Percentiles rank a stretch among this genome's conserved stretches.
Conservation (phyloP, 306 rosid species). For the Canavalia gladiata region DNA sequence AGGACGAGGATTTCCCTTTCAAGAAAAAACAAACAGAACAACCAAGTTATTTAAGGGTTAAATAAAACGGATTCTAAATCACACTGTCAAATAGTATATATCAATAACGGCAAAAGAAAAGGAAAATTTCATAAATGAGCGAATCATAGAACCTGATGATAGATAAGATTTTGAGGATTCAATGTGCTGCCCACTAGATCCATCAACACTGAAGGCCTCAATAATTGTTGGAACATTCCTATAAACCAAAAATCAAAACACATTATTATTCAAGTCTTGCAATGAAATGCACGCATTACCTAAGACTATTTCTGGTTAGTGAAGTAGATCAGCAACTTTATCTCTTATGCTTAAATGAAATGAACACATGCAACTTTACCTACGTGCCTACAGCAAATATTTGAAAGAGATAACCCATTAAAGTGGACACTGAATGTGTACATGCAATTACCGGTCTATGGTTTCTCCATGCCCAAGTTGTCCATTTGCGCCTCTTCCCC, state of each 20-base stretch:
- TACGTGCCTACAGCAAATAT: background rate
- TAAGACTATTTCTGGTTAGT: background rate
- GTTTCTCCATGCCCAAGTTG: slow-evolving; percentile 95
- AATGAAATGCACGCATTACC: slow-evolving; percentile 32
- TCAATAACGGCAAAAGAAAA: slow-evolving; percentile 19
- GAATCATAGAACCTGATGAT: slow-evolving; percentile 63
- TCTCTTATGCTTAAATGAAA: background rate
- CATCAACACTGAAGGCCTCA: slow-evolving; percentile 82
- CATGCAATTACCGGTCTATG: slow-evolving; percentile 69
- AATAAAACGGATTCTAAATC: background rate
- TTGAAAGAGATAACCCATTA: slow-evolving; percentile 21
- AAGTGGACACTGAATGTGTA: background rate
- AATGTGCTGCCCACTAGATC: slow-evolving; percentile 67
- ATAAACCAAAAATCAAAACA: slow-evolving; percentile 35
- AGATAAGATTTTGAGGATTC: slow-evolving; percentile 68
- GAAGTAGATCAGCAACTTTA: background rate
- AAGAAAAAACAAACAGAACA: slow-evolving; percentile 3
- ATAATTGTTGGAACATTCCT: slow-evolving; percentile 83
- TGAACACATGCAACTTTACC: background rate
- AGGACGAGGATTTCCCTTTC: slow-evolving; percentile 72
- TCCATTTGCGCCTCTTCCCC: slow-evolving; percentile 99
- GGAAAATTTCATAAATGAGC: slow-evolving; percentile 4
- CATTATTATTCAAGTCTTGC: slow-evolving; percentile 44
- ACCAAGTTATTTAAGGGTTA: background rate
- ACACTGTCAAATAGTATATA: background rate